phyloP scores from a whole-genome alignment of 2,329 filamentous ascomycete species.

The Monosporascus sp. region DNA sequence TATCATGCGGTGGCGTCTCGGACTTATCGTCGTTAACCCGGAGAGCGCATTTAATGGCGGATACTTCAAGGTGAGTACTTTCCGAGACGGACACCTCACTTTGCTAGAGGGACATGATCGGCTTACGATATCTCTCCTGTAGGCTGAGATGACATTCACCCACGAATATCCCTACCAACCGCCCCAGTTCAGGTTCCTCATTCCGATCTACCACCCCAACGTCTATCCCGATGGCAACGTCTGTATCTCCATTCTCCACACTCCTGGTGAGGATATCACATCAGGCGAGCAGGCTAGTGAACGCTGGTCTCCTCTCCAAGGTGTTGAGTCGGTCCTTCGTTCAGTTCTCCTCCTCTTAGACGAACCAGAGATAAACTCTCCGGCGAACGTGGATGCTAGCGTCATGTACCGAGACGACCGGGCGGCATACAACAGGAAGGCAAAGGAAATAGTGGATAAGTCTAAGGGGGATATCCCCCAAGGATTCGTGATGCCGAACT shows the following conservation, averaged over 20 bases:
- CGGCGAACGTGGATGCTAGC: slow-evolving; percentile 90
- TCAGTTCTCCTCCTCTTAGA: slow-evolving; percentile 89
- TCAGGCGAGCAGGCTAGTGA: slow-evolving; percentile 87
- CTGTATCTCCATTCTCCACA: slow-evolving; percentile 95
- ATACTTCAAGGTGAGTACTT: slow-evolving; percentile 65
- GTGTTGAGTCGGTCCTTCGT: slow-evolving; percentile 89
- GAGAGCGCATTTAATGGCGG: slow-evolving; percentile 90
- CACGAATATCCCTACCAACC: slow-evolving; percentile 85
- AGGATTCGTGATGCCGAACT: slow-evolving; percentile 77
- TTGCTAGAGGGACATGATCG: neutral
- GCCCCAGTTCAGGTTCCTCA: slow-evolving; percentile 79
- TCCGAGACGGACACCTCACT: neutral
- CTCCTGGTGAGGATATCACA: slow-evolving; percentile 85
- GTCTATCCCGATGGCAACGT: slow-evolving; percentile 86
- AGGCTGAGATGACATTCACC: slow-evolving; percentile 82
- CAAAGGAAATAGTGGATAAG: slow-evolving; percentile 62
- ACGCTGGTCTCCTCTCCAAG: slow-evolving; percentile 90
- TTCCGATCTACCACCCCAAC: slow-evolving; percentile 84
- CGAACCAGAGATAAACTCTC: slow-evolving; percentile 87
- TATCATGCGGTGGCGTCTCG: slow-evolving; percentile 81
- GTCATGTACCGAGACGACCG: slow-evolving; percentile 76
- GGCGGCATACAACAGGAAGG: slow-evolving; percentile 62
- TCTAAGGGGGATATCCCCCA: slow-evolving; percentile 76
- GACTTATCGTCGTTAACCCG: slow-evolving; percentile 86
- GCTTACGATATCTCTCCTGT: neutral